Base-by-base conservation (phyloP, 371 early-diverging fungal species). In the Saksenaea vasiformis region DNA sequence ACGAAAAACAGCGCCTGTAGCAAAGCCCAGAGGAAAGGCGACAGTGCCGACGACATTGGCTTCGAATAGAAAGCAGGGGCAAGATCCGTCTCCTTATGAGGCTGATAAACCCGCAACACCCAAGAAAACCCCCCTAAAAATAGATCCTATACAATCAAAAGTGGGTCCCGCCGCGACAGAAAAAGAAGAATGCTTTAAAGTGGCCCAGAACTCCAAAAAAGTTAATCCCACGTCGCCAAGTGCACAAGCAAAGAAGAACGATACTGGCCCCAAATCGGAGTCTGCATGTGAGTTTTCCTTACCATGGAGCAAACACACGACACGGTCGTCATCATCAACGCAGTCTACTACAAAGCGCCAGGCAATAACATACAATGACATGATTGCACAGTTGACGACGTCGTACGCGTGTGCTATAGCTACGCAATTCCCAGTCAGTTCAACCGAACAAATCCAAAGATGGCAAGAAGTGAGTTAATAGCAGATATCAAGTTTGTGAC, bases 291-390 rank as follows among this genome's bases (percentile, higher is more conserved):
- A 26, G 26, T 38, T 58, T 15, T n/a, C 43, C 26, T 58, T 58
- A 24, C 58, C 58, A 9, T 58, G 58, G 58, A n/a, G 26, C n/a
- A 39, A 58, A 28, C 41, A 43, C 26, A 43, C 43, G 5, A 15
- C 58, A n/a, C 43, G 17, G 19, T 3, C 38, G 15, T 37, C 7
- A 39, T 19, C 7, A 39, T 19, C 39, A 10, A 11, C 55, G 27
- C n/a, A 10, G 31, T 22, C 27, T 24, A n/a, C 19, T 13, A 8
- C 41, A 19, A 19, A 36, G 10, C 5, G n/a, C n/a, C 13, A 37
- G 5, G 11, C 51, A 26, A 28, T 58, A 38, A 14, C 28, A 1
- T 38, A 38, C n/a, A 43, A 38, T 10, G 58, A 58, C 28, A 24
- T 58, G 24, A 39, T 58, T 10, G 19, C 28, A 17, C 58, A 58